These are phyloP conservation scores for Xylariaceae sp. DNA, from an alignment of 2,329 filamentous ascomycete species.

Conservation along the genomic window DNA sequence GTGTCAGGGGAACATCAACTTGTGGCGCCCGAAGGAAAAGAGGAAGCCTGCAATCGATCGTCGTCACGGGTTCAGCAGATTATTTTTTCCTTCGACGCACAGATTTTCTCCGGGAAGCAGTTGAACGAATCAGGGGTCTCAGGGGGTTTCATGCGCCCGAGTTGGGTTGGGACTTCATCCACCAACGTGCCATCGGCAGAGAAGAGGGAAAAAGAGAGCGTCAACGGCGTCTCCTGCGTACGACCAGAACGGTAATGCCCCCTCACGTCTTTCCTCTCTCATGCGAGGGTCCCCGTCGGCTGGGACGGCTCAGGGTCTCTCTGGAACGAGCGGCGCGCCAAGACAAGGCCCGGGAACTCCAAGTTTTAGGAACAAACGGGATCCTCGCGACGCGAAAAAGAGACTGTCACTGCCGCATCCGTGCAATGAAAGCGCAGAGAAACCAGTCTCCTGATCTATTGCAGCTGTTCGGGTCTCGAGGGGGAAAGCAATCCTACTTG, in stretches of 20 bases:
- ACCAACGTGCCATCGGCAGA: neutral
- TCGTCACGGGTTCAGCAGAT: constrained; percentile 10
- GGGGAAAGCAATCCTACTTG: neutral
- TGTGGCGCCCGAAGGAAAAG: constrained; percentile 1
- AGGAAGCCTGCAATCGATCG: constrained; percentile 1
- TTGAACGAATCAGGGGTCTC: neutral
- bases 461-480: neutral
- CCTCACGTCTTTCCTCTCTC: neutral
- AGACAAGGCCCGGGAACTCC: neutral
- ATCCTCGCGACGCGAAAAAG: neutral
- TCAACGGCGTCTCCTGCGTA: no score
- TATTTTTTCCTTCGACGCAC: constrained; percentile 3
- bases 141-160: no score
- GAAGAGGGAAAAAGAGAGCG: no score
- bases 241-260: neutral
- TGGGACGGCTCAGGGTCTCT: no score
- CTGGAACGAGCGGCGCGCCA: neutral
- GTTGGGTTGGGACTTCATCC: neutral
- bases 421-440: neutral
- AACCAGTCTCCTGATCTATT: neutral
- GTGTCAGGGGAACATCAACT: neutral
- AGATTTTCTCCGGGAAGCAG: neutral
- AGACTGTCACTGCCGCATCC: neutral
- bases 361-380: neutral
- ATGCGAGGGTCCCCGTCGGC: no score